Evolutionary conservation across 805 yeast genomes (phyloP), one percentile per base, ranked within the genome.

Genomic region (Kodamaea kaohsiungensis): DNA sequence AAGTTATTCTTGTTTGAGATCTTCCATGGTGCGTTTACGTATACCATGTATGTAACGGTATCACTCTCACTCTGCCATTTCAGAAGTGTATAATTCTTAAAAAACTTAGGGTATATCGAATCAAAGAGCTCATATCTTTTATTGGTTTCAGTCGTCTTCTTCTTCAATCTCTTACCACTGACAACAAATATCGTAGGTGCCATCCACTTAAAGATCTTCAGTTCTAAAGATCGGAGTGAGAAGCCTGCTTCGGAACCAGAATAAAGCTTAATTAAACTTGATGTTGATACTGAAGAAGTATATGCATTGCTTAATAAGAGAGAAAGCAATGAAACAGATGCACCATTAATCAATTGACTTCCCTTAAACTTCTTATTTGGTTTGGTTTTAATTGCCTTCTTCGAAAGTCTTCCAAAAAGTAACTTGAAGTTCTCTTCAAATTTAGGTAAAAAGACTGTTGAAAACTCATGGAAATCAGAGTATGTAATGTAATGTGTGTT

Each of bases 121-220:
- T 77, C 74, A 60, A 88, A 87, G 16, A 72, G 72, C 27, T 71
- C 73, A 60, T 81, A 85, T 33, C 88, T 67, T 51, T 72, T 78
- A 52, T 76, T 80, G 17, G 72, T 63, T 3, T 64, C 49, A 8
- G 66, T 62, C 0, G 77, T 70, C 53, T 70, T 69, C 38, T 63
- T 51, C 43, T 69, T 65, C 19, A 86, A 65, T 47, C 83, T 65
- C 59, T 77, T 79, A 0, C 98, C 98, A 2, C 83, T 79, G 0
- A 93, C 74, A 0, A 92, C 56, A 7, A 92, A 59, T 1, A 93
- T 66, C 0, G 96, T 83, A 0, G 97, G 96, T 0, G 96, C 95
- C 60, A 83, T 85, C 97, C 98, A 93, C 61, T 91, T 90, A 74
- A 90, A 84, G 0, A 87, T 88, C 58, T 86, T 89, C 53, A 87